These are phyloP conservation scores for Mesotaenium endlicherianum DNA, from an alignment of 139 green algal species.

Conservation along the genomic window DNA sequence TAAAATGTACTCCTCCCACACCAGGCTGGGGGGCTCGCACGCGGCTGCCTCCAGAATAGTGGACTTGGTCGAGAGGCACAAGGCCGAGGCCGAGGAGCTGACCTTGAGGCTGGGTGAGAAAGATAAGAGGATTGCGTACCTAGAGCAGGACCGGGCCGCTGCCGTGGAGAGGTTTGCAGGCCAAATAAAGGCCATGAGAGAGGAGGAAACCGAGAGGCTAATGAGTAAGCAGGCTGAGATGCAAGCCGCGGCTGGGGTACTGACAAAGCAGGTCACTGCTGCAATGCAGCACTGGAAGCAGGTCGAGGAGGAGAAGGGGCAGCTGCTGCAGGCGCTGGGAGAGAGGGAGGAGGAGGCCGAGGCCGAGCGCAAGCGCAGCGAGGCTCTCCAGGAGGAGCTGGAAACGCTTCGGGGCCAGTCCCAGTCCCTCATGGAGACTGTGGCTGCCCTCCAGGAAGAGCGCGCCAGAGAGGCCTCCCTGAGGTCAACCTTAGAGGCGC, in stretches of 20 bases:
- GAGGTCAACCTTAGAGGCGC: constrained; percentile 2
- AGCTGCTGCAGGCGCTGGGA: background rate
- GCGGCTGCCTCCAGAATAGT: background rate
- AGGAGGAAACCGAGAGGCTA: constrained; percentile 27
- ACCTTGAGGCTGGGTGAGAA: constrained; percentile 23
- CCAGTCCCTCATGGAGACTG: constrained; percentile 25
- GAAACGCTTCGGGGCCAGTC: constrained; percentile 20
- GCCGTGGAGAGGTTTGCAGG: constrained; percentile 1
- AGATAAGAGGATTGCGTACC: constrained; percentile 15
- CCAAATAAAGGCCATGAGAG: background rate
- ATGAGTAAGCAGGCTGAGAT: constrained; percentile 31
- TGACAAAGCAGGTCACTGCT: constrained; percentile 17
- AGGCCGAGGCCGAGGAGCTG: constrained; percentile 20
- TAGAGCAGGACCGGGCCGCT: constrained; percentile 21
- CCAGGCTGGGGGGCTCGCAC: background rate
- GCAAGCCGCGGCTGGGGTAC: background rate
- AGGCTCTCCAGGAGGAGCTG: constrained; percentile 26
- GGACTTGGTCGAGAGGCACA: constrained; percentile 36
- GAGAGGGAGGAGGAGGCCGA: constrained; percentile 38
- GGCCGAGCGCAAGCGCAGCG: constrained; percentile 8
- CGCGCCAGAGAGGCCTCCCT: background rate
- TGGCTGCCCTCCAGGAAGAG: constrained; percentile 27
- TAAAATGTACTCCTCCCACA: constrained; percentile 6
- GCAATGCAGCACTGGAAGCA: constrained; percentile 10
- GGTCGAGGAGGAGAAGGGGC: constrained; percentile 28